A percentile compares a stretch with the other conserved stretches of the same genome.
These are phyloP conservation scores for Cardamine chenopodiifolia DNA, from an alignment of 345 rosid genomes.

Conservation along the genomic window DNA sequence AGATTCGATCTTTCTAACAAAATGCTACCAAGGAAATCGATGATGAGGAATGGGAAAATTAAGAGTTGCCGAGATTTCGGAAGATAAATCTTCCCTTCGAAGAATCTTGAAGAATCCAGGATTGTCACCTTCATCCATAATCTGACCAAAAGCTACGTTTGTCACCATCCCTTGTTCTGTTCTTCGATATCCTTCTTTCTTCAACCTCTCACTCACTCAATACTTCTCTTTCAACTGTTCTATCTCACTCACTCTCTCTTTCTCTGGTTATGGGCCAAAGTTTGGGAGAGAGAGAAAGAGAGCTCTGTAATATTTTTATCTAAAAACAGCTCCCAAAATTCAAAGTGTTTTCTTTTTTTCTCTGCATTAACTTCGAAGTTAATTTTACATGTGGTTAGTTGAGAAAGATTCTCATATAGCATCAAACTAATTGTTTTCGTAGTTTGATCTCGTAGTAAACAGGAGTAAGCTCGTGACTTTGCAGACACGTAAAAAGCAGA, in stretches of 20 bases:
- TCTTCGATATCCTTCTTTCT: neutral
- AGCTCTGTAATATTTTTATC: neutral
- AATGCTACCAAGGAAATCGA: neutral
- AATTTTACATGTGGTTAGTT: conserved; percentile 21
- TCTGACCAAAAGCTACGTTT: conserved; percentile 7
- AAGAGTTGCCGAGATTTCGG: neutral
- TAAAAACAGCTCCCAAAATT: conserved; percentile 16
- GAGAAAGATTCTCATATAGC: conserved; percentile 13
- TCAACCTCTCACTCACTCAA: conserved; percentile 8
- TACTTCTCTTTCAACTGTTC: neutral
- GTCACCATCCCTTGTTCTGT: conserved; percentile 10
- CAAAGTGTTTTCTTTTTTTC: neutral
- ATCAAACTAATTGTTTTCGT: conserved; percentile 13
- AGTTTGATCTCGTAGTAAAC: conserved; percentile 11
- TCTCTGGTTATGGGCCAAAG: neutral
- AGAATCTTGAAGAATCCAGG: conserved; percentile 23
- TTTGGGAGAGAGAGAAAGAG: neutral
- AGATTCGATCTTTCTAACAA: neutral
- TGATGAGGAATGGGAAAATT: neutral
- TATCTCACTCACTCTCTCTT: neutral
- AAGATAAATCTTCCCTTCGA: conserved; percentile 1
- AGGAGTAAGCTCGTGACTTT: conserved; percentile 23
- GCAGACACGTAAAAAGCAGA: conserved; percentile 30
- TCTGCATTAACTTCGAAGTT: neutral
- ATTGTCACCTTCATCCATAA: neutral